These are phyloP conservation scores for Suillus occidentalis DNA, from an alignment of 768 basidiomycete species.

Conservation along the genomic window DNA sequence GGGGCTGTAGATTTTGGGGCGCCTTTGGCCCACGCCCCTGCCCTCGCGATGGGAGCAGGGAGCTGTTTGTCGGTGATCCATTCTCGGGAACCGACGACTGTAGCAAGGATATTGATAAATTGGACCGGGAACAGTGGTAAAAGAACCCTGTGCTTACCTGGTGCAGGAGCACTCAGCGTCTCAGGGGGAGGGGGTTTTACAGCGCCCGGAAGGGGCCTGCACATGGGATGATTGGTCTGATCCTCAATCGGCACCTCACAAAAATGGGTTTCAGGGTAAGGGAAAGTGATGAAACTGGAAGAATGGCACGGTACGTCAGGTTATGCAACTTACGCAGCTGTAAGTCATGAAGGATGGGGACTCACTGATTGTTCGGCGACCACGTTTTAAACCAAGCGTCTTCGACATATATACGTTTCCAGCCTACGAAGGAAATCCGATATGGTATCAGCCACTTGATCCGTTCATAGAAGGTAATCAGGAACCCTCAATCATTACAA, in stretches of 20 bases:
- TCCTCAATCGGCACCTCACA: conserved; percentile 43
- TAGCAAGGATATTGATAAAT: conserved; percentile 7
- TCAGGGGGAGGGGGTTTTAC: conserved; percentile 27
- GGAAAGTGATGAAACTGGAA: conserved; percentile 32
- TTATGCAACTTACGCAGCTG: neutral
- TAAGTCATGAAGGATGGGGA: conserved; percentile 6
- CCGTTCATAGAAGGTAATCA: conserved; percentile 1
- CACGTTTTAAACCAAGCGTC: conserved; percentile 42
- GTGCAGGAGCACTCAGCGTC: conserved; percentile 24
- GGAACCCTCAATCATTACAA: neutral
- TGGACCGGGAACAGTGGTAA: neutral
- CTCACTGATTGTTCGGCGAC: conserved; percentile 28
- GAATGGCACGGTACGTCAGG: neutral
- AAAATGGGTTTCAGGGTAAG: conserved; percentile 40
- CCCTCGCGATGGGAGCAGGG: conserved; percentile 1
- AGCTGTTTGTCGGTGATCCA: conserved; percentile 25
- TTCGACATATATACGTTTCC: conserved; percentile 47
- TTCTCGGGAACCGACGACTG: conserved; percentile 30
- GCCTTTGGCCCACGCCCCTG: conserved; percentile 22
- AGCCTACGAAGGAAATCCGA: conserved; percentile 32
- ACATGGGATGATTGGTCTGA: conserved; percentile 37
- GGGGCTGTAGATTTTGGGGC: conserved; percentile 19
- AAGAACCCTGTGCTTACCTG: conserved; percentile 28
- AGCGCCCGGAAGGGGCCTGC: conserved; percentile 43
- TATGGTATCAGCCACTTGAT: neutral